These are phyloP conservation scores for Talaromyces islandicus DNA, from an alignment of 2,329 filamentous ascomycete species.

Conservation along the genomic window DNA sequence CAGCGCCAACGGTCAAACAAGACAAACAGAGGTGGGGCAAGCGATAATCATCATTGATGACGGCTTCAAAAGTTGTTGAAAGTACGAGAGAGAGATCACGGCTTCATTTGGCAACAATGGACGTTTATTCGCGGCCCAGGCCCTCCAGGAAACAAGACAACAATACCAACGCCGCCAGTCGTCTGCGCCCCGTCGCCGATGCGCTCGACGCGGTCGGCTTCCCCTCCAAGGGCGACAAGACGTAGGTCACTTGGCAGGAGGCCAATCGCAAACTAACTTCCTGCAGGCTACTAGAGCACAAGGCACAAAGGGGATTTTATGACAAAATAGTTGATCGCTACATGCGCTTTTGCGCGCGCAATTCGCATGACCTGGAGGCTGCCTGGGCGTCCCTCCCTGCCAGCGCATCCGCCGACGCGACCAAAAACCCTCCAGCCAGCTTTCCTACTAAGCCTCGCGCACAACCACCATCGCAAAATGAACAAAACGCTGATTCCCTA, in stretches of 20 bases:
- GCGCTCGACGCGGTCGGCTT: slow-evolving; percentile 70
- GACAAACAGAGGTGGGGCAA: slow-evolving; percentile 17
- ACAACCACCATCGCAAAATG: not conserved
- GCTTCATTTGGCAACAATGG: slow-evolving; percentile 2
- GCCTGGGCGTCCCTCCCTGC: slow-evolving; percentile 62
- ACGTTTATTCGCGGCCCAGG: slow-evolving; percentile 1
- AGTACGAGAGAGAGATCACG: not conserved
- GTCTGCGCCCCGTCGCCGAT: slow-evolving; percentile 63
- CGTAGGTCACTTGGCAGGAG: slow-evolving; percentile 45
- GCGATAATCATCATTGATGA: not conserved
- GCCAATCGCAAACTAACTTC: not conserved
- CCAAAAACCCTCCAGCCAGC: slow-evolving; percentile 30
- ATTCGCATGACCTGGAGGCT: slow-evolving; percentile 65
- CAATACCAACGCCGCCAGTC: slow-evolving; percentile 14
- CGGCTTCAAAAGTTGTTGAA: not conserved
- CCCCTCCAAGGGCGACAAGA: slow-evolving; percentile 83
- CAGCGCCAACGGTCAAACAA: slow-evolving; percentile 18
- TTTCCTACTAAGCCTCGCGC: slow-evolving; percentile 7
- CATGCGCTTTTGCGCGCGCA: slow-evolving; percentile 77
- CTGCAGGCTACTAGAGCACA: slow-evolving; percentile 62
- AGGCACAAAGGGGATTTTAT: slow-evolving; percentile 79
- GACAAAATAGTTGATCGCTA: slow-evolving; percentile 82
- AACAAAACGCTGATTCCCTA: slow-evolving; percentile 1
- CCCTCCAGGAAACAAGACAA: slow-evolving; percentile 6
- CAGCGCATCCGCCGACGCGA: slow-evolving; percentile 32